Conservation (phyloP, 768 basidiomycete species). For the Rhizopogon vesiculosus region DNA sequence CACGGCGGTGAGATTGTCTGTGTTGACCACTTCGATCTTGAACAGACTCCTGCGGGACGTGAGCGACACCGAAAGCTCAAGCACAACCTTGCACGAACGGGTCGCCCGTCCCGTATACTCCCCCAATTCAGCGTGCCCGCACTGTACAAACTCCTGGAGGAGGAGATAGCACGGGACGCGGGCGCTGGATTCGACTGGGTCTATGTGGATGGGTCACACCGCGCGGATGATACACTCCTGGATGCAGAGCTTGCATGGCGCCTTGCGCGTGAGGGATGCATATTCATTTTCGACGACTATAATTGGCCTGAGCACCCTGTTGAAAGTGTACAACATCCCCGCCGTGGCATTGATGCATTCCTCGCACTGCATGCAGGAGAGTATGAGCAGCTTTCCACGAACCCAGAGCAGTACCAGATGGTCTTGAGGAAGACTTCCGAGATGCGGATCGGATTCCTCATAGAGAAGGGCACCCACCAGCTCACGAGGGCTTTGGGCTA, state of each 20-base stretch:
- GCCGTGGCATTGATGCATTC: slow-evolving; percentile 53
- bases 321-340: slow-evolving; percentile 49
- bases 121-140: slow-evolving; percentile 51
- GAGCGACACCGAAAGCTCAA: slow-evolving; percentile 38
- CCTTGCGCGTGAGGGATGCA: slow-evolving; percentile 42
- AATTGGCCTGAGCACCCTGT: slow-evolving; percentile 45
- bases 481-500: slow-evolving; percentile 31
- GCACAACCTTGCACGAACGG: slow-evolving; percentile 44
- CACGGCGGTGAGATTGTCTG: slow-evolving; percentile 43
- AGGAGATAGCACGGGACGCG: slow-evolving; percentile 31
- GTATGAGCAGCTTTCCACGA: slow-evolving; percentile 35
- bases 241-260: slow-evolving; percentile 59
- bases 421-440: slow-evolving; percentile 44
- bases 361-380: slow-evolving; percentile 45
- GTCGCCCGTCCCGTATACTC: slow-evolving; percentile 40
- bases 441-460: slow-evolving; percentile 45
- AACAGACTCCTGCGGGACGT: slow-evolving; percentile 41
- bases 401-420: slow-evolving; percentile 42
- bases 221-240: slow-evolving; percentile 56
- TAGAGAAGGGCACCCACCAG: slow-evolving; percentile 4
- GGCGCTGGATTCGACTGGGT: slow-evolving; percentile 52
- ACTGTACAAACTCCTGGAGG: slow-evolving; percentile 40
- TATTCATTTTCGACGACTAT: slow-evolving; percentile 58
- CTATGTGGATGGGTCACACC: slow-evolving; percentile 57
- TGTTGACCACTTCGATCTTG: slow-evolving; percentile 57